These are phyloP conservation scores for Besnoitia besnoiti DNA, from an alignment of 169 alveolate species.

Conservation along the genomic window DNA sequence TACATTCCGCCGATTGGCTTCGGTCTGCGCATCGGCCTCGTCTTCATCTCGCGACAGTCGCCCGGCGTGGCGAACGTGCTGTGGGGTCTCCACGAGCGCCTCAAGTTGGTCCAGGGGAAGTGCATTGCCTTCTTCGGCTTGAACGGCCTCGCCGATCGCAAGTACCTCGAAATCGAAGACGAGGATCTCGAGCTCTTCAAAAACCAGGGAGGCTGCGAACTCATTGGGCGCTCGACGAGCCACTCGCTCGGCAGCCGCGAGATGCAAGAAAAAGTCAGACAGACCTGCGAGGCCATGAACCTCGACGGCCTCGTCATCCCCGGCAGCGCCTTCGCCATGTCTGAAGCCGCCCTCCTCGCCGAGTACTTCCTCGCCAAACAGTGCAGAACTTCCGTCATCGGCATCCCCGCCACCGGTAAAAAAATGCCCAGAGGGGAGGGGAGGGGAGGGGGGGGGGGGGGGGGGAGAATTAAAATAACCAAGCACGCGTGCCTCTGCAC, in stretches of 20 bases:
- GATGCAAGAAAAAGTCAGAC: constrained; percentile 56
- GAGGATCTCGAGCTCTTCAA: constrained; percentile 87
- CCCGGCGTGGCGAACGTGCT: constrained; percentile 98
- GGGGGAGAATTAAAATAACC: background rate
- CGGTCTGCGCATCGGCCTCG: constrained; percentile 89
- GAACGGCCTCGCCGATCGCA: constrained; percentile 60
- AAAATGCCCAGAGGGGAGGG: background rate
- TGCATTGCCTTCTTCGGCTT: constrained; percentile 69
- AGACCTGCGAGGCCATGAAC: constrained; percentile 75
- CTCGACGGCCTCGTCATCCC: constrained; percentile 95
- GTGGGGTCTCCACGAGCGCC: constrained; percentile 90
- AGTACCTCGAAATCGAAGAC: constrained; percentile 56
- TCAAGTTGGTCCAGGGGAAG: constrained; percentile 67
- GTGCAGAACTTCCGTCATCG: constrained; percentile 92
- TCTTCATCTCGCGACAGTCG: constrained; percentile 93
- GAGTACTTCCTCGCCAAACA: constrained; percentile 87
- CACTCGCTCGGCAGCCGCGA: constrained; percentile 75
- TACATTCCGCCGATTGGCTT: constrained; percentile 63
- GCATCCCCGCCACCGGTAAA: constrained; percentile 94
- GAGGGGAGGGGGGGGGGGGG: background rate
- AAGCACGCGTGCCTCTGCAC: too few species aligned
- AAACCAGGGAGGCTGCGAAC: constrained; percentile 97
- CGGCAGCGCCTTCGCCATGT: constrained; percentile 95
- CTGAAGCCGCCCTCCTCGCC: constrained; percentile 88
- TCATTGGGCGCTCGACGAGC: constrained; percentile 78